Evolutionary conservation across 345 rosid species (phyloP).

Genomic region (Aethionema arabicum): DNA sequence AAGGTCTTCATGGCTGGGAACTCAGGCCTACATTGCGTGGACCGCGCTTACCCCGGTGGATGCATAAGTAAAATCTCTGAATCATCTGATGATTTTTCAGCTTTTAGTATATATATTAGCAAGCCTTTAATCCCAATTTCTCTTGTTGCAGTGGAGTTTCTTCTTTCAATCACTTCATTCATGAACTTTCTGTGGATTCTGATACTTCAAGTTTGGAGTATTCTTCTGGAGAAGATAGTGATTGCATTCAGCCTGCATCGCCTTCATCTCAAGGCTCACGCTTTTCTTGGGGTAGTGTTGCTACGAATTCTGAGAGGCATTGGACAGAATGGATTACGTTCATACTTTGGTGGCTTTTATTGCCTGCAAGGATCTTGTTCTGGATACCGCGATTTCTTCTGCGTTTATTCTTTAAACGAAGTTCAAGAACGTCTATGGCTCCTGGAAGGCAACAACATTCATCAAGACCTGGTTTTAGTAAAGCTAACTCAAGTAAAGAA

Average conservation of each 20-base stretch:
- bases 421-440: slow-evolving; percentile 34
- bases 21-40: slow-evolving; percentile 88
- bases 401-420: slow-evolving; percentile 41
- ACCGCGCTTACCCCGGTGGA: slow-evolving; percentile 93
- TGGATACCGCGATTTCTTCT: slow-evolving; percentile 48
- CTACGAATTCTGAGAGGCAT: slow-evolving; percentile 40
- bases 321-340: slow-evolving; percentile 51
- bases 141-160: slow-evolving; percentile 71
- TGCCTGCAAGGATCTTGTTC: slow-evolving; percentile 61
- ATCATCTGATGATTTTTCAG: slow-evolving; percentile 4
- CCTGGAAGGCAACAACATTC: slow-evolving; percentile 47
- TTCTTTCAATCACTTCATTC: slow-evolving; percentile 90
- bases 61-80: slow-evolving; percentile 65
- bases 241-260: slow-evolving; percentile 55
- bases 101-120: neutral
- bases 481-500: slow-evolving; percentile 50
- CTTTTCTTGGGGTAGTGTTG: slow-evolving; percentile 52
- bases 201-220: slow-evolving; percentile 71
- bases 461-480: slow-evolving; percentile 42
- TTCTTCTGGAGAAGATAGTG: slow-evolving; percentile 84
- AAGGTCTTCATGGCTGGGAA: slow-evolving; percentile 98
- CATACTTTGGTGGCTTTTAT: slow-evolving; percentile 60
- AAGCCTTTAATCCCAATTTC: slow-evolving; percentile 1
- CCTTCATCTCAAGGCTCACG: slow-evolving; percentile 75
- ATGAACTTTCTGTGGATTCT: slow-evolving; percentile 76